Evolutionary conservation across 2,329 filamentous ascomycete genomes (phyloP), one percentile per base, ranked within the genome.

Genomic region (Arthroderma uncinatum): DNA sequence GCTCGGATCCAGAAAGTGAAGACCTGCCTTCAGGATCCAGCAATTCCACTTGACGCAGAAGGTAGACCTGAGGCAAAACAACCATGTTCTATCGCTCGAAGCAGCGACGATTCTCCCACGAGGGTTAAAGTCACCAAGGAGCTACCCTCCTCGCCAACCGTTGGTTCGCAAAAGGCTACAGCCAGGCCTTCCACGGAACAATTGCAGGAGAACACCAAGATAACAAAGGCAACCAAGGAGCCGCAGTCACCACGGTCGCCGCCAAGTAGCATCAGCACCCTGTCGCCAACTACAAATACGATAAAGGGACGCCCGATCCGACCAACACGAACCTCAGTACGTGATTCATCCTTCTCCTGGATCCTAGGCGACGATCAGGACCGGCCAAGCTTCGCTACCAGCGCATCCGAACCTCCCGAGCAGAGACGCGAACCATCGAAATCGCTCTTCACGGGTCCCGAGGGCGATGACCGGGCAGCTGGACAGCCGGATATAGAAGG

Each of bases 341-440:
- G 72, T 36, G 69, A 77, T 53, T 73, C 76, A 16, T 74, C 74
- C 23, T 78, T 77, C 57, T 76, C 76, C 10, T 78, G 76, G 73
- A 78, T 78, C 74, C 68, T 78, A 37, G 76, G 74, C 36, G 72
- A 75, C 48, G 68, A 69, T 57, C 68, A 71, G 42, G 70, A 71
- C 54, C 68, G 74, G 25, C 75, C 73, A 8, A 71, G 69, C 30
- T 77, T 77, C 65, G 73, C 77, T 42, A 72, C 71, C 54, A 71
- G 73, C 14, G 71, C 69, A 16, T 74, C 74, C n/a, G 67, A 69
- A 28, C 70, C 72, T 12, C 73, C 74, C 36, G 74, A 77, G 58
- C 71, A 74, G 58, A 70, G 69, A 57, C 68, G 72, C 57, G 67
- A 48, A 7, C 28, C 42, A 7, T 28, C 39, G 70, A 34, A 69